Base-by-base conservation (phyloP, 2,329 filamentous ascomycete genomes). In the Phyllosticta citrichinensis region DNA sequence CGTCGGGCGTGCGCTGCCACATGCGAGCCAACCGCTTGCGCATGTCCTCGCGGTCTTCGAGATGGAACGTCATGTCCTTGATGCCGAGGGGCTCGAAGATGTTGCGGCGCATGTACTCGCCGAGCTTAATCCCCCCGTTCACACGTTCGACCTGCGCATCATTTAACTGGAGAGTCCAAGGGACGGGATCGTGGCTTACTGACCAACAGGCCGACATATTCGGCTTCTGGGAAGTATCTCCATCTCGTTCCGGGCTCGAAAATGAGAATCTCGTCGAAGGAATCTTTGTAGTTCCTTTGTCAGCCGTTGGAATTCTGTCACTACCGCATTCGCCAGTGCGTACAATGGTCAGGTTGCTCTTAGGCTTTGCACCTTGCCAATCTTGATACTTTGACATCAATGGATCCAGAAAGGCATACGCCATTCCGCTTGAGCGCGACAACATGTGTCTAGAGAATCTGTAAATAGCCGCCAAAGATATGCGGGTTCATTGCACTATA, bases 161-260 rank as follows among this genome's bases (percentile, higher is more conserved):
- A 17, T 51, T 69, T 55, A 5, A 14, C 6, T 5, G 6, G 6
- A 5, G 6, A 8, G 17, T n/a, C n/a, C 14, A 19, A 24, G 19
- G 20, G 9, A 12, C 14, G 17, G 6, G 19, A 3, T 53, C 52
- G 6, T 20, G 19, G n/a, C 2, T 14, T 6, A 53, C 52, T n/a
- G 3, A 53, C 52, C 14, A 27, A 10, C 20, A 53, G 52, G 19
- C 68, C 69, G 1, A 62, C 68, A 51, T 68, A 63, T 47, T 69
- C 68, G 24, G 68, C 58, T 19, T 66, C 63, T 50, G 62, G 58
- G 0, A 65, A 67, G 25, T 71, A 70, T 0, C 62, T 59, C 57
- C 63, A 69, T 0, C 60, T 64, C 9, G 61, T 63, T 5, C 69
- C 68, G 2, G 69, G 68, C 50, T 70, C 69, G 52, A 66, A 69